These are phyloP conservation scores for Sclerotinia subarctica DNA, from an alignment of 2,329 filamentous ascomycete genomes.

Conservation along the genomic window DNA sequence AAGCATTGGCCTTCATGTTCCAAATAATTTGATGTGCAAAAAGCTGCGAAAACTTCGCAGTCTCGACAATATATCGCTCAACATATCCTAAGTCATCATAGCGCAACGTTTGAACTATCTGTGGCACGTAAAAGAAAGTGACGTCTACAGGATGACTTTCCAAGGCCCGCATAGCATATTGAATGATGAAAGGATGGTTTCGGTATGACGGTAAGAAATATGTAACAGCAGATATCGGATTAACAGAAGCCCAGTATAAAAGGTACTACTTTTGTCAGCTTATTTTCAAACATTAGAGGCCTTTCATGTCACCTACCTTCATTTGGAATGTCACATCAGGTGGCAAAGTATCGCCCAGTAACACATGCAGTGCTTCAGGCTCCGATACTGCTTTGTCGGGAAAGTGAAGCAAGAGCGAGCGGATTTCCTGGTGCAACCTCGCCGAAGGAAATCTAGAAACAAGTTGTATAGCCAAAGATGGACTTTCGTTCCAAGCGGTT, in stretches of 20 bases:
- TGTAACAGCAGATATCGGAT: constrained; percentile 87
- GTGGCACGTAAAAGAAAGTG: constrained; percentile 98
- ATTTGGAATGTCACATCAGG: constrained; percentile 79
- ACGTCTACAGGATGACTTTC: constrained; percentile 95
- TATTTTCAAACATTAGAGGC: not conserved
- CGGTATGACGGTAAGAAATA: constrained; percentile 89
- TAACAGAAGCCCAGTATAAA: constrained; percentile 88
- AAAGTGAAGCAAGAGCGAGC: constrained; percentile 75
- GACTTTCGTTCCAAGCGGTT: constrained; percentile 83
- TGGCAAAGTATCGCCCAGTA: constrained; percentile 75
- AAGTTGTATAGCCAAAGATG: constrained; percentile 84
- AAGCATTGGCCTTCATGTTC: constrained; percentile 99
- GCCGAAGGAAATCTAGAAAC: constrained; percentile 73
- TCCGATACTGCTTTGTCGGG: constrained; percentile 80
- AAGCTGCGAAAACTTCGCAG: constrained; percentile 93
- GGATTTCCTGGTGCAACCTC: constrained; percentile 70
- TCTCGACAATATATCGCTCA: constrained; percentile 93
- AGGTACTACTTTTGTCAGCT: constrained; percentile 61
- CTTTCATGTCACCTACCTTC: constrained; percentile 56
- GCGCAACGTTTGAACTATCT: constrained; percentile 91
- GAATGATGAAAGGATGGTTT: constrained; percentile 88
- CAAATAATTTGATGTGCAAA: constrained; percentile 99
- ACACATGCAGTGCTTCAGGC: constrained; percentile 76
- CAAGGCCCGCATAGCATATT: constrained; percentile 93
- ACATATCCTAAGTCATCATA: constrained; percentile 94